Percentiles rank a stretch among this genome's conserved stretches.
These are phyloP conservation scores for Solanum hybrid DNA, from an alignment of 305 asterid species.

Conservation along the genomic window DNA sequence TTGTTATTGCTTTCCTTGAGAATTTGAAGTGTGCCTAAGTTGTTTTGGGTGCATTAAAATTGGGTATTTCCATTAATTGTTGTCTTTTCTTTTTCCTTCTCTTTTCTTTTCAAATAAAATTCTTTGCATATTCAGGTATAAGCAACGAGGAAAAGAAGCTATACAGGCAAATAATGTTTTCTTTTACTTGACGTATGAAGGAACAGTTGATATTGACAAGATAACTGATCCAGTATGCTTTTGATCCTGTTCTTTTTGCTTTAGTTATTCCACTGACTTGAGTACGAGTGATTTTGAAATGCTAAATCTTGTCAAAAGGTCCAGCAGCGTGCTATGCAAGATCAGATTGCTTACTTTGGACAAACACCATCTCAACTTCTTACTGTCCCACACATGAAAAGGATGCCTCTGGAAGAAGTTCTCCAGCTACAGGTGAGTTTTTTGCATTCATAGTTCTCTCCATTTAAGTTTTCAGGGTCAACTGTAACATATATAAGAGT, in stretches of 20 bases:
- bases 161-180: conserved; percentile 84
- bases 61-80: background rate
- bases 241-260: conserved; percentile 8
- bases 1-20: background rate
- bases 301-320: conserved; percentile 40
- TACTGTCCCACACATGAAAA: conserved; percentile 84
- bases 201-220: conserved; percentile 96
- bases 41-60: background rate
- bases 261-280: conserved; percentile 3
- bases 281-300: background rate
- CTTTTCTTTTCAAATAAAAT: background rate
- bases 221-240: conserved; percentile 78
- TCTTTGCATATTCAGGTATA: conserved; percentile 54
- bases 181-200: conserved; percentile 96
- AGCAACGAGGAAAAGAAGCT: conserved; percentile 99
- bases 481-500: background rate
- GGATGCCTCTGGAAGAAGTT: conserved; percentile 76
- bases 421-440: conserved; percentile 87
- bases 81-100: background rate
- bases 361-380: conserved; percentile 99
- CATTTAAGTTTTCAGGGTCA: background rate
- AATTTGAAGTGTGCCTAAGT: background rate
- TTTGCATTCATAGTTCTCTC: background rate
- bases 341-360: conserved; percentile 98
- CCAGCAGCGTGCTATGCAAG: conserved; percentile 91